Conservation (phyloP, 2,329 filamentous ascomycete genomes). For the Canariomyces notabilis region DNA sequence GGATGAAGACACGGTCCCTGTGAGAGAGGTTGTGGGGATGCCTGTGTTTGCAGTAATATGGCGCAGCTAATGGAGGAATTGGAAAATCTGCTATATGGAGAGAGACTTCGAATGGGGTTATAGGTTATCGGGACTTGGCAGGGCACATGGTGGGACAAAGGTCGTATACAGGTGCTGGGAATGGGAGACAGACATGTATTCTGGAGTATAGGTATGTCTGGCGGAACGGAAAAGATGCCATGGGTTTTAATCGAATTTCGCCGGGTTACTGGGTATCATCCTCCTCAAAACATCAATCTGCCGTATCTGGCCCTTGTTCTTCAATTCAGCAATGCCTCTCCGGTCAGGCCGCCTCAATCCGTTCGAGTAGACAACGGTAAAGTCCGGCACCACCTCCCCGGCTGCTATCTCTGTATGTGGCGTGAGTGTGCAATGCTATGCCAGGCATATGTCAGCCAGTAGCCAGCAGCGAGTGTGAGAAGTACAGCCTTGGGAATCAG, state of each 20-base stretch:
- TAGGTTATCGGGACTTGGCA: too few species aligned
- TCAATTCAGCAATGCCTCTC: slow-evolving; percentile 57
- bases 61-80: not conserved
- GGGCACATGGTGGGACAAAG: not conserved
- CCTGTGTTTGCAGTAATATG: not conserved
- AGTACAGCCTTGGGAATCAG: not conserved
- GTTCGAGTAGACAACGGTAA: slow-evolving; percentile 64
- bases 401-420: slow-evolving; percentile 55
- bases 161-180: not conserved
- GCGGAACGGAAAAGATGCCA: slow-evolving; percentile 4
- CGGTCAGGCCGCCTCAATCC: slow-evolving; percentile 54
- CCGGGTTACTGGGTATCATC: slow-evolving; percentile 60
- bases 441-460: not conserved
- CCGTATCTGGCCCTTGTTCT: slow-evolving; percentile 58
- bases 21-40: slow-evolving; percentile 27
- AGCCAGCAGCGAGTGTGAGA: not conserved
- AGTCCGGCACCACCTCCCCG: slow-evolving; percentile 57
- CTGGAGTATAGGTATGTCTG: not conserved
- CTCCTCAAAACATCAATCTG: slow-evolving; percentile 64
- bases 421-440: slow-evolving; percentile 65
- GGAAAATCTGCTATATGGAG: not conserved
- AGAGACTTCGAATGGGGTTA: too few species aligned
- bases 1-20: slow-evolving; percentile 77
- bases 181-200: not conserved
- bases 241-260: slow-evolving; percentile 41